Evolutionary conservation across 768 basidiomycete genomes (phyloP).

Genomic region (Tylopilus balloui): DNA sequence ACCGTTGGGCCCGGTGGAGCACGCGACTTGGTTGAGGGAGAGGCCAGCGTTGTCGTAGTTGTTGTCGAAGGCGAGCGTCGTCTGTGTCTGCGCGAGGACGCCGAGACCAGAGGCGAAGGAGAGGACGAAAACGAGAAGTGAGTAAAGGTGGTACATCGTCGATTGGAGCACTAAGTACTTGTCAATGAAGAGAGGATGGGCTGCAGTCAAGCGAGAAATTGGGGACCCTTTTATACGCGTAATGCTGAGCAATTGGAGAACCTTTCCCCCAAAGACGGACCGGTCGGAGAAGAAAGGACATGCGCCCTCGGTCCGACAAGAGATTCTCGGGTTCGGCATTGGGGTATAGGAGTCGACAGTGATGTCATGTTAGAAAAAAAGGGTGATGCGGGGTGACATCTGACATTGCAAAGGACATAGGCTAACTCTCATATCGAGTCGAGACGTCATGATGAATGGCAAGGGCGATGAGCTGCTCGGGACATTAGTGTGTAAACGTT

Average conservation of each 20-base stretch:
- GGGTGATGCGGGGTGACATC: neutral
- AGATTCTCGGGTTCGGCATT: neutral
- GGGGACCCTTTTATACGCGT: constrained; percentile 19
- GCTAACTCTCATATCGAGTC: too few species aligned
- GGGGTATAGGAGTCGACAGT: neutral
- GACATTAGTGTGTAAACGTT: neutral
- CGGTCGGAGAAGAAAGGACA: constrained; percentile 1
- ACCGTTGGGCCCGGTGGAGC: constrained; percentile 38
- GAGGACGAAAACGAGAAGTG: constrained; percentile 13
- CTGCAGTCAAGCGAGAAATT: neutral
- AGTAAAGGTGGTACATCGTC: constrained; percentile 27
- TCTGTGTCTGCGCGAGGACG: constrained; percentile 18
- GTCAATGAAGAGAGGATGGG: neutral
- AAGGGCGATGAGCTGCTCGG: neutral
- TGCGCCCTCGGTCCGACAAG: neutral
- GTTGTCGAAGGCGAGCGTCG: constrained; percentile 35
- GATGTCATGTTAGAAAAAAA: neutral
- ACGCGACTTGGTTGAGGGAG: constrained; percentile 32
- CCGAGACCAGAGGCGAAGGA: constrained; percentile 13
- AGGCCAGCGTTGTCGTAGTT: constrained; percentile 32
- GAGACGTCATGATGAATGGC: neutral
- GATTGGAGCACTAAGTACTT: neutral
- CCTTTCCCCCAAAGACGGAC: neutral
- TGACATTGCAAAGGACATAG: neutral
- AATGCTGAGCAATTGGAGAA: constrained; percentile 1